A percentile compares a stretch with the other conserved stretches of the same genome.
Conservation (phyloP, 495 filamentous ascomycete genomes). For the Hyphodiscus hymeniophilus region DNA sequence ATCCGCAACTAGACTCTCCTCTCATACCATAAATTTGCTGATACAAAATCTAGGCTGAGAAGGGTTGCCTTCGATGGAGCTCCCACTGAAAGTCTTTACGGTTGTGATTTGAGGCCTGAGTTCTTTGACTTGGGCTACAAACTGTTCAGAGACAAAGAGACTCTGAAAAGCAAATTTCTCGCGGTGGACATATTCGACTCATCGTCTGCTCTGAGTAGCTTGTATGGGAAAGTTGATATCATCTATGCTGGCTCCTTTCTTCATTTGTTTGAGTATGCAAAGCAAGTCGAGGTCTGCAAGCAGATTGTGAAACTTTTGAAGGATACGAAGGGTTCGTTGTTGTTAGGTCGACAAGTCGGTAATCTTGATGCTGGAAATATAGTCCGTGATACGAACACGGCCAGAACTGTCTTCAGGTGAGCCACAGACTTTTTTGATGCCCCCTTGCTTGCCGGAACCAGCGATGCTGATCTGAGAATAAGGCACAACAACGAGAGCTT, state of each 20-base stretch:
- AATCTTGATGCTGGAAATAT: slow-evolving; percentile 27
- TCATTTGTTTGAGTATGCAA: slow-evolving; percentile 48
- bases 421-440: too few species aligned
- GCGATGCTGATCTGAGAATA: too few species aligned
- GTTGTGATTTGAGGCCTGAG: slow-evolving; percentile 34
- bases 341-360: slow-evolving; percentile 42
- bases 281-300: slow-evolving; percentile 41
- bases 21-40: too few species aligned
- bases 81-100: slow-evolving; percentile 31
- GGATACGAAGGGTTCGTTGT: slow-evolving; percentile 31
- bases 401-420: slow-evolving; percentile 30
- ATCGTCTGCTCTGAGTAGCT: slow-evolving; percentile 22
- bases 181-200: slow-evolving; percentile 43
- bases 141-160: slow-evolving; percentile 40
- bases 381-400: slow-evolving; percentile 10
- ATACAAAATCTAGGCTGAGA: too few species aligned
- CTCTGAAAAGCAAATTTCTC: slow-evolving; percentile 38
- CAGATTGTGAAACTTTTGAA: slow-evolving; percentile 37
- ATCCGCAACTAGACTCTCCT: too few species aligned
- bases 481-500: slow-evolving; percentile 40
- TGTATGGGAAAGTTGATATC: slow-evolving; percentile 45
- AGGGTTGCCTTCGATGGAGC: slow-evolving; percentile 36
- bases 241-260: slow-evolving; percentile 48
- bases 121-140: slow-evolving; percentile 48
- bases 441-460: too few species aligned